Conservation (phyloP, 106 monocot species). For the Dendrobium huoshanense region DNA sequence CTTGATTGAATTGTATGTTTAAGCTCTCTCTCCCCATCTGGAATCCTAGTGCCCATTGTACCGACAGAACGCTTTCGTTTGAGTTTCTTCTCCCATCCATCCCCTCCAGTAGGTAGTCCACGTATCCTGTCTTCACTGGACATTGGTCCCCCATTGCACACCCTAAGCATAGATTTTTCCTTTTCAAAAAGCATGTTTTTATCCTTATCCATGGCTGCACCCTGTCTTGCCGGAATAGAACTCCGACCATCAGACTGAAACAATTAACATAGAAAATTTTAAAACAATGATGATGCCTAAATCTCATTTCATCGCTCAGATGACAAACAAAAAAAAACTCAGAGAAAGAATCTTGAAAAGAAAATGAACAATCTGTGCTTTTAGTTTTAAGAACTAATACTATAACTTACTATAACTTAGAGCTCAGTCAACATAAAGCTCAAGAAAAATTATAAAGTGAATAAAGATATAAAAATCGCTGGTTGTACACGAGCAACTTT, state of each 20-base stretch:
- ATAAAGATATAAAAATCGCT: neutral
- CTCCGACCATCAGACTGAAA: conserved; percentile 63
- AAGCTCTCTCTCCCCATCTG: conserved; percentile 64
- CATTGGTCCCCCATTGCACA: conserved; percentile 35
- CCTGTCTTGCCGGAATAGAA: conserved; percentile 43
- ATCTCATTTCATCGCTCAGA: neutral
- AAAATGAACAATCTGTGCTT: neutral
- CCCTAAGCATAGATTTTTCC: conserved; percentile 45
- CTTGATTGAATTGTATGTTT: conserved; percentile 45
- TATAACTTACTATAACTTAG: neutral
- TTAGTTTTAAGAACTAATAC: conserved; percentile 1
- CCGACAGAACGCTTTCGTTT: conserved; percentile 74
- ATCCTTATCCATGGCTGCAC: conserved; percentile 33
- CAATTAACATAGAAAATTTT: neutral
- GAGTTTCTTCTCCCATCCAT: conserved; percentile 79
- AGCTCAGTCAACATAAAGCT: neutral
- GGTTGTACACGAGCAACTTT: neutral
- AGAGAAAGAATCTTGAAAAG: neutral
- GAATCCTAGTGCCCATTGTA: conserved; percentile 36
- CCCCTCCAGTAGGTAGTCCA: conserved; percentile 56
- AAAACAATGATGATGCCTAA: neutral
- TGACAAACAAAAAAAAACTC: neutral
- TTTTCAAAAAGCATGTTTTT: conserved; percentile 47
- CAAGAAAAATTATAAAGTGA: neutral
- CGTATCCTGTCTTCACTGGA: conserved; percentile 46